Evolutionary conservation across 2,329 filamentous ascomycete species (phyloP).

Genomic region (Arachnopeziza araneosa): DNA sequence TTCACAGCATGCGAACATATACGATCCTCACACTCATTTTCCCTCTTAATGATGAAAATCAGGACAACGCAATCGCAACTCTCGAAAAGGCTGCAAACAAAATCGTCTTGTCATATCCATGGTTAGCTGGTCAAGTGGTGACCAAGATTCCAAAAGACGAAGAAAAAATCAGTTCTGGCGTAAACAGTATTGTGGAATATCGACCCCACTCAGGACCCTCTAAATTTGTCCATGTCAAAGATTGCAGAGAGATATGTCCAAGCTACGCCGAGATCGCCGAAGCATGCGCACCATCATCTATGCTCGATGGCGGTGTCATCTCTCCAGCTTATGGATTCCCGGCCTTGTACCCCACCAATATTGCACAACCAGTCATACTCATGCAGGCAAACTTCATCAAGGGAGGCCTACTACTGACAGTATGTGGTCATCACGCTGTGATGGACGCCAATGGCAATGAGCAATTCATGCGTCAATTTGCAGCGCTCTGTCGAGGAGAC

Average conservation of each 20-base stretch:
- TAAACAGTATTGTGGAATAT: not conserved
- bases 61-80: not conserved
- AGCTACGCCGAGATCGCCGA: not conserved
- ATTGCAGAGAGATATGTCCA: not conserved
- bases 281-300: not conserved
- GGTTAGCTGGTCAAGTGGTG: not conserved
- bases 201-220: not conserved
- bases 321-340: not conserved
- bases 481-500: not conserved
- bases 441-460: slow-evolving; percentile 43
- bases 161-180: not conserved
- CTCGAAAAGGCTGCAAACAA: not conserved
- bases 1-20: not conserved
- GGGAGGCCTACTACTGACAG: slow-evolving; percentile 44
- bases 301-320: not conserved
- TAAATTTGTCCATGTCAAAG: not conserved
- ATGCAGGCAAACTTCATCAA: slow-evolving; percentile 44
- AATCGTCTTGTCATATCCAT: not conserved
- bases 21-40: not conserved
- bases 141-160: not conserved
- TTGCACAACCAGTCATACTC: slow-evolving; percentile 34
- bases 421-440: slow-evolving; percentile 42
- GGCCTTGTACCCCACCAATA: not conserved
- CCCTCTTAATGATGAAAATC: not conserved
- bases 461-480: not conserved